Base-by-base conservation (phyloP, 768 basidiomycete genomes). In the Cystobasidium ongulense region DNA sequence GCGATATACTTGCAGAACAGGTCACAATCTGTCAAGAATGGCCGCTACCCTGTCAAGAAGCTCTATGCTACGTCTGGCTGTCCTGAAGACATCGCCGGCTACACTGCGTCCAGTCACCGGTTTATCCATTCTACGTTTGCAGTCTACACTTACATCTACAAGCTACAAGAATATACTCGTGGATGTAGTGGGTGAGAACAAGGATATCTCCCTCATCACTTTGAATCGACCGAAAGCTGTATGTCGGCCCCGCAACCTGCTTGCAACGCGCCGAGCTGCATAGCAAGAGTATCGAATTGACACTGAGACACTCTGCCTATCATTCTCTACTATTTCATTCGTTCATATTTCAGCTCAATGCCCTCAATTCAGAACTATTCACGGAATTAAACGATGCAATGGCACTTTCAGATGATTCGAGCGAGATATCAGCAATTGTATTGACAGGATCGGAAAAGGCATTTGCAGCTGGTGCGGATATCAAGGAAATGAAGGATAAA, bases 401-500 rank as follows among this genome's bases (percentile, higher is more conserved):
- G 57, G 84, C 82, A 43, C 85, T 86, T 36, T 86, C 88, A 1
- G 90, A 93, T 73, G 82, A 80, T 18, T 92, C 97, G 79, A 84
- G 85, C 36, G 81, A 82, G 5, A 83, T 94, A 39, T 87, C 90
- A 54, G 91, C 92, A 4, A 86, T 97, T 78, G 92, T 99, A 17
- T 81, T 99, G 67, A 98, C 95, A 0, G 95, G 95, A 1, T 90
- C 89, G 31, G 90, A 91, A 75, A 89, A 85, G 81, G 94, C 92
- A 1, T 99, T 99, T 80, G 95, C 95, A 73, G 92, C 92, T 89
- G 78, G 95, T 1, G 95, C 95, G 25, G 95, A 99, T 82, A 97
- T 99, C 82, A 97, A 96, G 83, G 93, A 98, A 82, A 98, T 98
- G 95, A 93, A 92, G 82, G 91, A 94, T 83, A 93, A 93, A 82